Evolutionary conservation across 208 protist species (phyloP).

Genomic region (Entamoeba histolytica): DNA sequence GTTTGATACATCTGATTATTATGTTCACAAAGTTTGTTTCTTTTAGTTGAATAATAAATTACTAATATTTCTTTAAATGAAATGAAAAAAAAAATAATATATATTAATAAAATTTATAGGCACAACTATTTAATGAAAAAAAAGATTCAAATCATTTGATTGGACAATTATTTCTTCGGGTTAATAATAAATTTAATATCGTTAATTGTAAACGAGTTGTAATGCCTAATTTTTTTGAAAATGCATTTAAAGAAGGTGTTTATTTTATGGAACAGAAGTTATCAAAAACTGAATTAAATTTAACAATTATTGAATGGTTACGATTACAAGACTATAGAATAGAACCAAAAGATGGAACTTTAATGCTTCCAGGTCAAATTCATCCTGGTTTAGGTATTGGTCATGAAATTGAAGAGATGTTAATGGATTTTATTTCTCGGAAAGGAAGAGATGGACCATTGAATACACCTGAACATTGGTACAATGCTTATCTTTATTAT

Average conservation of each 20-base stretch:
- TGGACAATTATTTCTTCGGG: background rate
- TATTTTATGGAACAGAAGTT: background rate
- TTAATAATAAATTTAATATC: background rate
- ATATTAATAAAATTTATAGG: no score
- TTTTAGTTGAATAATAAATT: no score
- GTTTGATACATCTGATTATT: background rate
- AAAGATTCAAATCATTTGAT: background rate
- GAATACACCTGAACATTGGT: background rate
- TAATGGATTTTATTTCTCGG: background rate
- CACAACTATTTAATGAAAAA: background rate
- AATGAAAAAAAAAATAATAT: no score
- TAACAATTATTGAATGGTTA: background rate
- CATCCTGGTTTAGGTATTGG: background rate
- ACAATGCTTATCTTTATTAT: background rate
- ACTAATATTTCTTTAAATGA: no score
- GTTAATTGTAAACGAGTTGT: background rate
- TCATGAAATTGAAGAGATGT: background rate
- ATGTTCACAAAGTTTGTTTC: background rate
- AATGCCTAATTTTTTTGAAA: background rate
- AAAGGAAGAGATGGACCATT: background rate
- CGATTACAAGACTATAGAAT: background rate
- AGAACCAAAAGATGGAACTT: background rate
- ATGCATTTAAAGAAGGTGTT: background rate
- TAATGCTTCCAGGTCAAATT: background rate
- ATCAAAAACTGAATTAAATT: background rate